These are phyloP conservation scores for Melampsora americana DNA, from an alignment of 1,284 basidiomycete species.

Conservation along the genomic window DNA sequence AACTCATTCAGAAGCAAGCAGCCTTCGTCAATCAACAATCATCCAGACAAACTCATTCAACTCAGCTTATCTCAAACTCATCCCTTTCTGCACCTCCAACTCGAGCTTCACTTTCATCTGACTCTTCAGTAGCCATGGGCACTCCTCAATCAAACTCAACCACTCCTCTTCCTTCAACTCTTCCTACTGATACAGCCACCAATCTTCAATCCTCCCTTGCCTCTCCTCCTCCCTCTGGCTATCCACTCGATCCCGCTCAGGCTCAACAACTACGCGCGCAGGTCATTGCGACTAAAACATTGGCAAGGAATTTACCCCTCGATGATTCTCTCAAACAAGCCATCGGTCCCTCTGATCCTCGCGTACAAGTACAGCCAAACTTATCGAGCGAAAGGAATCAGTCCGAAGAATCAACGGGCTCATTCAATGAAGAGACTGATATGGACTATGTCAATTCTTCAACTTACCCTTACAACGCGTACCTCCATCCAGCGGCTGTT, in stretches of 20 bases:
- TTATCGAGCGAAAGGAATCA: background rate
- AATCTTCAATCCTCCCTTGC: background rate
- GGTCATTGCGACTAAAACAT: conserved; percentile 30
- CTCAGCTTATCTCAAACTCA: background rate
- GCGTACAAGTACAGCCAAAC: too few relatives aligned
- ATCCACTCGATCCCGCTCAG: conserved; percentile 19
- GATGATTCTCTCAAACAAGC: conserved; percentile 7
- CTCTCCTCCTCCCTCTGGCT: background rate
- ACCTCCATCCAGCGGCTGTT: conserved; percentile 20
- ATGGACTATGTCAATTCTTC: conserved; percentile 8
- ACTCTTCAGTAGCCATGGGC: background rate
- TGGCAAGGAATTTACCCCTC: conserved; percentile 22
- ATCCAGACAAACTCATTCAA: background rate
- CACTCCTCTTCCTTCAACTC: background rate
- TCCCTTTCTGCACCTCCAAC: background rate
- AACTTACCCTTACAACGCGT: conserved; percentile 10
- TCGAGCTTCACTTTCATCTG: too few relatives aligned
- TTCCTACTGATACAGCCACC: background rate
- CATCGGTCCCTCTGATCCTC: background rate
- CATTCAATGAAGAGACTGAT: background rate
- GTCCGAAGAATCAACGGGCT: background rate
- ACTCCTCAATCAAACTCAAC: background rate
- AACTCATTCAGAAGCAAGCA: background rate
- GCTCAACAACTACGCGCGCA: conserved; percentile 31
- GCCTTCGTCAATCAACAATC: background rate